phyloP scores from a whole-genome alignment of 768 basidiomycete species.

The Lentinula sp. region DNA sequence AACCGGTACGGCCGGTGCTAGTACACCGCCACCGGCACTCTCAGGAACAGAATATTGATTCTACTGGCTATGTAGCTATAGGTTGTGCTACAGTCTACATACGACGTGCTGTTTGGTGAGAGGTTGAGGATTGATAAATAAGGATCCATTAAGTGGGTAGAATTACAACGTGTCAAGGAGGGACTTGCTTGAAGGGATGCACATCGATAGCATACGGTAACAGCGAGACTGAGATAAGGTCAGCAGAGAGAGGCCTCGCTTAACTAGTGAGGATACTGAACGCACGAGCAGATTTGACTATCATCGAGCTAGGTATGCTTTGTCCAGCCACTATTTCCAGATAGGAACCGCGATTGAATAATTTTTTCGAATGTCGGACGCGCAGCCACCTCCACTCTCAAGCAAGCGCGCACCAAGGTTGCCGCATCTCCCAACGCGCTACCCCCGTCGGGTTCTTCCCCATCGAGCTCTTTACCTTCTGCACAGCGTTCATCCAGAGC shows the following conservation, averaged over 20 bases:
- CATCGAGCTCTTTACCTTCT: constrained; percentile 66
- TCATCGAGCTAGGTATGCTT: constrained; percentile 1
- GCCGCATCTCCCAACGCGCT: constrained; percentile 82
- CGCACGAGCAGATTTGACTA: background rate
- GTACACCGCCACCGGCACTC: constrained; percentile 19
- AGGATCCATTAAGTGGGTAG: background rate
- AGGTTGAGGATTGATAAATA: background rate
- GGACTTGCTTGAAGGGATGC: background rate
- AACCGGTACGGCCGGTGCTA: background rate
- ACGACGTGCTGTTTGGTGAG: background rate
- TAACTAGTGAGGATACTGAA: background rate
- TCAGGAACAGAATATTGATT: constrained; percentile 22
- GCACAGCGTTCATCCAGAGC: constrained; percentile 75
- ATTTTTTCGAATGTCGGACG: constrained; percentile 87
- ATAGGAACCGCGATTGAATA: constrained; percentile 73
- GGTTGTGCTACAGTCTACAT: constrained; percentile 4
- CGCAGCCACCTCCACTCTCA: constrained; percentile 69
- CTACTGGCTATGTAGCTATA: no score
- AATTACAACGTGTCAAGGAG: background rate
- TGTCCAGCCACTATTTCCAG: constrained; percentile 72
- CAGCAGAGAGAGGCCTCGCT: background rate
- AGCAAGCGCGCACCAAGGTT: constrained; percentile 76
- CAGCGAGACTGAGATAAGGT: background rate
- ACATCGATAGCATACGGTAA: background rate
- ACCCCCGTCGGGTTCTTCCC: constrained; percentile 78